phyloP scores from a whole-genome alignment of 2,329 filamentous ascomycete genomes.

The Botrytis sinoallii region DNA sequence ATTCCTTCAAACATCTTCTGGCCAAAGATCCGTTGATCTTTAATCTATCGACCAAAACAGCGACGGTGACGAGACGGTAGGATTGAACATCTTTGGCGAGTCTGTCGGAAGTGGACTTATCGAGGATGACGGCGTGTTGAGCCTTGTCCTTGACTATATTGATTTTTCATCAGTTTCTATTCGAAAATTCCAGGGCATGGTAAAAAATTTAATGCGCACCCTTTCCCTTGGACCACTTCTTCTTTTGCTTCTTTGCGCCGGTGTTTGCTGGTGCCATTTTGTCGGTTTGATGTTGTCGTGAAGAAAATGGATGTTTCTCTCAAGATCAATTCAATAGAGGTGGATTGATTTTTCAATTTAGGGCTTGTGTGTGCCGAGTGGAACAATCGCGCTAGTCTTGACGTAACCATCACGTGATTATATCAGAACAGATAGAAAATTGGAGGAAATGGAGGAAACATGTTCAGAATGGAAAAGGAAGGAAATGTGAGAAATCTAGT shows the following conservation, averaged over 20 bases:
- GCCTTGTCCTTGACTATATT: slow-evolving; percentile 99
- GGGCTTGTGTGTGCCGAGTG: slow-evolving; percentile 21
- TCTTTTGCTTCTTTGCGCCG: slow-evolving; percentile 77
- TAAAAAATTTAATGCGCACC: slow-evolving; percentile 42
- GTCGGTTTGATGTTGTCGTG: slow-evolving; percentile 22
- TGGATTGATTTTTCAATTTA: slow-evolving; percentile 20
- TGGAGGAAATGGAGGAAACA: neutral
- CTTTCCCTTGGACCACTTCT: slow-evolving; percentile 62
- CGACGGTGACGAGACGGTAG: slow-evolving; percentile 98
- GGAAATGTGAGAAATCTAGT: neutral
- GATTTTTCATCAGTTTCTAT: slow-evolving; percentile 10
- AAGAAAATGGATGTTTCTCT: slow-evolving; percentile 12
- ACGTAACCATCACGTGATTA: neutral
- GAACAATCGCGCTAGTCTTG: slow-evolving; percentile 12
- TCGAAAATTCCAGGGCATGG: neutral
- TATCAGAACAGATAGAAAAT: neutral
- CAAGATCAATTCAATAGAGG: slow-evolving; percentile 16
- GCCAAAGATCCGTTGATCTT: slow-evolving; percentile 99
- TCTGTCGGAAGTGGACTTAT: slow-evolving; percentile 96
- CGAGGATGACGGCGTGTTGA: slow-evolving; percentile 97
- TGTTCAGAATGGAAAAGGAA: neutral
- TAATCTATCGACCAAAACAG: slow-evolving; percentile 96
- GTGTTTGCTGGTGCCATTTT: slow-evolving; percentile 51
- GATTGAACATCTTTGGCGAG: slow-evolving; percentile 99
- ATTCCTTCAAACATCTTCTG: slow-evolving; percentile 80